Conservation (phyloP, 495 filamentous ascomycete genomes). For the Podospora comata region DNA sequence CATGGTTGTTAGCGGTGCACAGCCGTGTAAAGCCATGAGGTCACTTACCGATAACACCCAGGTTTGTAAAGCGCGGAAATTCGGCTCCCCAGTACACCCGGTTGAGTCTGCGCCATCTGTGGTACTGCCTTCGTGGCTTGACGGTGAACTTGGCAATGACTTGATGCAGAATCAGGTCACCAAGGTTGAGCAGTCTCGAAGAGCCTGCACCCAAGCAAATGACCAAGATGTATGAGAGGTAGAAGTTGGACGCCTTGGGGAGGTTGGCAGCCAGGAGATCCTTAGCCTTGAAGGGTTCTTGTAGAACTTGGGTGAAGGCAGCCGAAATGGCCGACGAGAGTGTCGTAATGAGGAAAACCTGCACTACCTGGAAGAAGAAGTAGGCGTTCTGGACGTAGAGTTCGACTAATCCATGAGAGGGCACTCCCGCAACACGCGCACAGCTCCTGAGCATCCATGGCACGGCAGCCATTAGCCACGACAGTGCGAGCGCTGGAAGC, state of each 20-base stretch:
- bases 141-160: constrained; percentile 63
- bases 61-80: constrained; percentile 68
- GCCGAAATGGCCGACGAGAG: constrained; percentile 67
- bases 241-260: constrained; percentile 83
- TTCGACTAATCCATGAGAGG: constrained; percentile 70
- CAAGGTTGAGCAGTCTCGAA: constrained; percentile 56
- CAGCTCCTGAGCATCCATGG: constrained; percentile 73
- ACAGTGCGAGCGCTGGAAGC: constrained; percentile 69
- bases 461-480: constrained; percentile 74
- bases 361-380: constrained; percentile 85
- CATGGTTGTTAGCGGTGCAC: background rate
- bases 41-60: constrained; percentile 63
- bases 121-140: constrained; percentile 74
- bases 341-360: constrained; percentile 86
- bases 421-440: constrained; percentile 68
- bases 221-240: constrained; percentile 82
- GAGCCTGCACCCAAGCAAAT: constrained; percentile 75
- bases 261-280: constrained; percentile 67
- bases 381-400: constrained; percentile 76
- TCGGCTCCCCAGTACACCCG: constrained; percentile 67
- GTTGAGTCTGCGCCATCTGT: constrained; percentile 60
- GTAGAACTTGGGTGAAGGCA: constrained; percentile 55
- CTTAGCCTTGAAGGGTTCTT: constrained; percentile 57
- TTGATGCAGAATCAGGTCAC: constrained; percentile 53
- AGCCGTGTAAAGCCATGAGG: background rate